These are phyloP conservation scores for Fagus crenata DNA, from an alignment of 306 rosid genomes.

Conservation along the genomic window DNA sequence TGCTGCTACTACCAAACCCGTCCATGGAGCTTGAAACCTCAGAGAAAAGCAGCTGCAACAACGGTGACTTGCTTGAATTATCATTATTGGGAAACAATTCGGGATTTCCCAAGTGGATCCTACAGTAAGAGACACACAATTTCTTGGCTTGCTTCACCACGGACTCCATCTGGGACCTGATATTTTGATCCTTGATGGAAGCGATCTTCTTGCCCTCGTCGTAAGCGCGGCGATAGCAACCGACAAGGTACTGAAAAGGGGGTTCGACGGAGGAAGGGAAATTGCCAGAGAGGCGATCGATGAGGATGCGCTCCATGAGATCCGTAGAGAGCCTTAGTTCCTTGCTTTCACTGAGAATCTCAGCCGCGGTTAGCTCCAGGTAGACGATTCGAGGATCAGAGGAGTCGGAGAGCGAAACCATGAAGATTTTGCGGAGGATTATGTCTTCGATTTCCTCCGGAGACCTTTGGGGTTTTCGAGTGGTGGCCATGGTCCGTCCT, in stretches of 20 bases:
- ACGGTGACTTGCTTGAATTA: constrained; percentile 41
- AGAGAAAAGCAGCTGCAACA: constrained; percentile 63
- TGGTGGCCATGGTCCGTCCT: constrained; percentile 23
- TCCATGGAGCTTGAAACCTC: constrained; percentile 58
- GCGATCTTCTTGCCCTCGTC: constrained; percentile 74
- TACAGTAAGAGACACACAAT: constrained; percentile 69
- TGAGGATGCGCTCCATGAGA: constrained; percentile 64
- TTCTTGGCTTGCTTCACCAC: constrained; percentile 70
- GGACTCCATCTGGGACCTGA: constrained; percentile 60
- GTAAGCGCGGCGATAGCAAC: constrained; percentile 76
- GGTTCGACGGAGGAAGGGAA: constrained; percentile 46
- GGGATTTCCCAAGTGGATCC: constrained; percentile 78
- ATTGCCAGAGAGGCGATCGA: constrained; percentile 74
- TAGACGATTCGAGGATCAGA: constrained; percentile 59
- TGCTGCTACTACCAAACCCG: constrained; percentile 48
- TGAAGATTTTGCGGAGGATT: constrained; percentile 77
- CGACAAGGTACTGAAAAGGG: constrained; percentile 65
- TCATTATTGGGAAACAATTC: constrained; percentile 51
- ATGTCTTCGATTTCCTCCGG: constrained; percentile 81
- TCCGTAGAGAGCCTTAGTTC: constrained; percentile 66
- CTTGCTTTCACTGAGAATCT: constrained; percentile 81
- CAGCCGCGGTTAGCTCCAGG: constrained; percentile 84
- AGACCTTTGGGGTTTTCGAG: constrained; percentile 74
- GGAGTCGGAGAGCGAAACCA: constrained; percentile 55
- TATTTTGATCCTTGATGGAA: constrained; percentile 65